Evolutionary conservation across 805 yeast genomes (phyloP), one percentile per base, ranked within the genome.

Genomic region (Yarrowia bubula): DNA sequence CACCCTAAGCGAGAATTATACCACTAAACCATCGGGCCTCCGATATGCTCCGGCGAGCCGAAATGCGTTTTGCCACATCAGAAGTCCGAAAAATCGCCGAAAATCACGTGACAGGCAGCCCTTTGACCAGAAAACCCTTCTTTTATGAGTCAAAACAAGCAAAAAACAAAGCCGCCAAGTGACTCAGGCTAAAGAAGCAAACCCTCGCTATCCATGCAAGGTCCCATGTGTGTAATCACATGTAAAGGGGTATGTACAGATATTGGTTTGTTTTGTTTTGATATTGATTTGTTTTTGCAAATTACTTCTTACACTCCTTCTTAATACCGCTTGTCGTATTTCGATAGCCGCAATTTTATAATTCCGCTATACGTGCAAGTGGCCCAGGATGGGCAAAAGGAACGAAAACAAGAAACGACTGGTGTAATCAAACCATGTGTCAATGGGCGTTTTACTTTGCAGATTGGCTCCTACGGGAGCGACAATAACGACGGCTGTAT

Each of bases 1-100:
- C 47, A 55, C 61, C 61, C 61, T 55, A 55, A 55, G 61, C 61
- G 61, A 55, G 61, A 55, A 55, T 55, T 55, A 55, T 55, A 55
- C 61, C 61, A 55, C 61, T 55, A 55, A 55, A 55, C 61, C 61
- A 55, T 55, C 61, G 61, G 61, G 61, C 61, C 61, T 14, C 42
- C 17, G n/a, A 5, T 8, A 8, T 14, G 13, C 1, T 14, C 42
- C 28, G 28, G 5, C 4, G 28, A 22, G 28, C 28, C 28, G 28
- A 5, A 5, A 5, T 22, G 28, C 18, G 42, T 41, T 41, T 41
- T 41, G 13, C 10, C 4, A 3, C 4, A 5, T 3, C 3, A 22
- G 28, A 22, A 3, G 28, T 22, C 28, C 28, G 28, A 22, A 22
- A 22, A 22, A 22, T 3, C 28, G 22, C 13, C 44, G 10, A n/a